A percentile compares a stretch with the other conserved stretches of the same genome.
Evolutionary conservation across 2,329 filamentous ascomycete genomes (phyloP).

Genomic region (Venturia pyrina): DNA sequence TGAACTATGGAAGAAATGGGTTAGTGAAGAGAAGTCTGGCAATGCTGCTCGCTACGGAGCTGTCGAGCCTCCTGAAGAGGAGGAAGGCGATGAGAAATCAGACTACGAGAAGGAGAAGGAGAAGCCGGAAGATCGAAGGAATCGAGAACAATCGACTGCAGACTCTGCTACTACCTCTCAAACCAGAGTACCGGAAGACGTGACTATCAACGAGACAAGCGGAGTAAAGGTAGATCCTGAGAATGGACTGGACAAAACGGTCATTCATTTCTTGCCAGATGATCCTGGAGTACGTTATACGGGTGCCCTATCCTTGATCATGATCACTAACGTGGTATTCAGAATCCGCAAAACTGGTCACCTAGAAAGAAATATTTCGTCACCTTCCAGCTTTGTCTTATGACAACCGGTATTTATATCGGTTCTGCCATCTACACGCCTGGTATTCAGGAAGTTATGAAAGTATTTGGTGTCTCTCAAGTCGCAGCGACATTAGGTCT

Average conservation of each 20-base stretch:
- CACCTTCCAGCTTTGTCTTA: slow-evolving; percentile 8
- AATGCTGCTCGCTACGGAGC: slow-evolving; percentile 38
- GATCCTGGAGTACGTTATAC: slow-evolving; percentile 16
- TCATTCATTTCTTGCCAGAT: slow-evolving; percentile 2
- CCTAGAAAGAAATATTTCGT: slow-evolving; percentile 7
- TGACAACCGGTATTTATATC: slow-evolving; percentile 11
- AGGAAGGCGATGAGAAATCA: neutral
- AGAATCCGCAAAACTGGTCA: slow-evolving; percentile 14
- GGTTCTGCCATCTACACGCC: slow-evolving; percentile 13
- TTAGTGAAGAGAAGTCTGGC: slow-evolving; percentile 38
- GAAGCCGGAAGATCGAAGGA: neutral
- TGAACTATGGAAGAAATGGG: slow-evolving; percentile 16
- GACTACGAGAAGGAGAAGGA: slow-evolving; percentile 13
- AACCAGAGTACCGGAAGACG: slow-evolving; percentile 17
- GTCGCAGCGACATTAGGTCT: slow-evolving; percentile 17
- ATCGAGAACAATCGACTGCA: neutral
- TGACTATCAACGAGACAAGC: slow-evolving; percentile 24
- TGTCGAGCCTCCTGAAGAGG: slow-evolving; percentile 17
- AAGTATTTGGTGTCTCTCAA: slow-evolving; percentile 17
- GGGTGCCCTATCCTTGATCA: too few species aligned
- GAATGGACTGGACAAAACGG: slow-evolving; percentile 38
- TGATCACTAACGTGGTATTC: neutral
- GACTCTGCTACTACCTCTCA: slow-evolving; percentile 15
- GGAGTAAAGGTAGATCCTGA: slow-evolving; percentile 32
- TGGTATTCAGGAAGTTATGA: slow-evolving; percentile 11